These are phyloP conservation scores for Aristolochia fimbriata DNA, from an alignment of 164 flowering plant species.

Conservation along the genomic window DNA sequence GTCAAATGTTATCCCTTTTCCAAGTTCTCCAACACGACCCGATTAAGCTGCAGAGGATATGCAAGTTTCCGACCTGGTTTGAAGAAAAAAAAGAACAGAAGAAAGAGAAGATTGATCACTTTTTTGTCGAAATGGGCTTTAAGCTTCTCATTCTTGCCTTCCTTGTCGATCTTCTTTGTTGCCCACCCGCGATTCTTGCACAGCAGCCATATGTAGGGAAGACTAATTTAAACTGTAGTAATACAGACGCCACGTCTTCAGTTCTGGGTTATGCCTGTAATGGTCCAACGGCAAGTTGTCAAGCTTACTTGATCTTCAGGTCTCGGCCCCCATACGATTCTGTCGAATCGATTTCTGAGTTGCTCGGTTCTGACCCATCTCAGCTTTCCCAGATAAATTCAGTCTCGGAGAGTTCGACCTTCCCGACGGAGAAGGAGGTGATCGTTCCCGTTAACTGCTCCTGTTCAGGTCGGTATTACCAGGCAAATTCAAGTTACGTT, in stretches of 20 bases:
- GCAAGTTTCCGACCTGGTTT: not conserved
- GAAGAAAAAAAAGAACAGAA: not conserved
- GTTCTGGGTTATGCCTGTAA: conserved; percentile 55
- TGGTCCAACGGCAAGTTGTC: conserved; percentile 37
- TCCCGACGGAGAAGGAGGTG: conserved; percentile 31
- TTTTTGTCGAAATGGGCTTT: conserved; percentile 10
- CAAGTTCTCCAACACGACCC: not conserved
- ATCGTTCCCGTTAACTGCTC: conserved; percentile 77
- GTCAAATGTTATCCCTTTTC: not conserved
- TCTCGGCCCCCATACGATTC: conserved; percentile 38
- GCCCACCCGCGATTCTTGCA: conserved; percentile 17
- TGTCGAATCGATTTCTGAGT: conserved; percentile 45
- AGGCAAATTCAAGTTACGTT: conserved; percentile 39
- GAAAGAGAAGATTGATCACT: too few species aligned
- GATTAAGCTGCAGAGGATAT: not conserved
- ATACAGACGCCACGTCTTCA: conserved; percentile 25
- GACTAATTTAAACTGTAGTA: conserved; percentile 25
- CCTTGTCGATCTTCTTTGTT: conserved; percentile 13
- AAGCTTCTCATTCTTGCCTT: conserved; percentile 11
- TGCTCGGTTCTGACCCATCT: conserved; percentile 34
- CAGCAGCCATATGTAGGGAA: conserved; percentile 47
- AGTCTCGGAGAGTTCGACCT: conserved; percentile 22
- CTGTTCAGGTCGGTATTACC: conserved; percentile 55
- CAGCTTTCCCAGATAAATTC: conserved; percentile 42
- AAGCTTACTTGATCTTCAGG: conserved; percentile 45